Percentiles rank a stretch among this genome's conserved stretches.
Conservation (phyloP, 2,329 filamentous ascomycete species). For the Pseudopithomyces maydicus region DNA sequence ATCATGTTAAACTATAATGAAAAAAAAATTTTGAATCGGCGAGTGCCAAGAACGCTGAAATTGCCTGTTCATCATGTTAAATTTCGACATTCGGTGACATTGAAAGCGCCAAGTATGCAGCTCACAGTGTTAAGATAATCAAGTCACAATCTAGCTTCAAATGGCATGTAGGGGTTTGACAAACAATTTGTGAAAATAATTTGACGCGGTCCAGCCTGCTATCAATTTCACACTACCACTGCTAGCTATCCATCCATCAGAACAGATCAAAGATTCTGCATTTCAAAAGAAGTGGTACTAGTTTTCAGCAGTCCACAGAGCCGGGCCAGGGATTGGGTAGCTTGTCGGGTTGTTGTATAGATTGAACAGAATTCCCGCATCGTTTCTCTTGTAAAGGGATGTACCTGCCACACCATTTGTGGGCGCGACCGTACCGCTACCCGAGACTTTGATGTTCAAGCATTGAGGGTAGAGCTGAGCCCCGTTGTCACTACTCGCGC, state of each 20-base stretch:
- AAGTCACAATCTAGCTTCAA: too few species aligned
- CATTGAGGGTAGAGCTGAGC: constrained; percentile 61
- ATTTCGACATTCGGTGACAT: too few species aligned
- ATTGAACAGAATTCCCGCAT: constrained; percentile 52
- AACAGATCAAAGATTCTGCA: not conserved
- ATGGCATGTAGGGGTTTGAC: too few species aligned
- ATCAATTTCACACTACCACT: not conserved
- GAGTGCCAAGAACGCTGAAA: too few species aligned
- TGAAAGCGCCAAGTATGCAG: too few species aligned
- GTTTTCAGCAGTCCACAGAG: constrained; percentile 41
- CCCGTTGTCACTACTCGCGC: constrained; percentile 49
- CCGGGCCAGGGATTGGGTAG: constrained; percentile 46
- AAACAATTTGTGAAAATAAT: too few species aligned
- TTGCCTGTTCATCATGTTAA: too few species aligned
- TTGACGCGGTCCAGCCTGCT: too few species aligned
- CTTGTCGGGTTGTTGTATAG: constrained; percentile 39
- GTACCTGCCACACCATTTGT: constrained; percentile 46
- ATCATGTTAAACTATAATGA: not conserved
- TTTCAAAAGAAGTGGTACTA: constrained; percentile 15
- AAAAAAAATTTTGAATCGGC: too few species aligned
- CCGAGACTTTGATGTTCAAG: constrained; percentile 55
- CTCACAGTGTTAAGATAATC: too few species aligned
- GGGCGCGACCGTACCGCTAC: constrained; percentile 46
- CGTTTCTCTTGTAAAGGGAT: constrained; percentile 48
- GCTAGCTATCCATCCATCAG: not conserved